Conservation (phyloP, 2,329 filamentous ascomycete genomes). For the Fragosphaeria purpurea region DNA sequence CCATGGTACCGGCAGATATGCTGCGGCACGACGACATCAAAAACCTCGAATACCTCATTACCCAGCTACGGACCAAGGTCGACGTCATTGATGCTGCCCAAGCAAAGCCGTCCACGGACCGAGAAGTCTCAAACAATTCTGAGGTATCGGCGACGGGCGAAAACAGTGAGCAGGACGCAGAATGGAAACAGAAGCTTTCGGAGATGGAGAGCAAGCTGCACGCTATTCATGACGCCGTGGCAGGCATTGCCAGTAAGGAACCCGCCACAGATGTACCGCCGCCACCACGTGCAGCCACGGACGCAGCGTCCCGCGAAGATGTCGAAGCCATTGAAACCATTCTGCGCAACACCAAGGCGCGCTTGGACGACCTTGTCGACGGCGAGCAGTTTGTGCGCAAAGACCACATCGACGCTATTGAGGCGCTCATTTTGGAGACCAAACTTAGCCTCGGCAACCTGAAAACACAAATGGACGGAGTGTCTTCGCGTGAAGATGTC, state of each 20-base stretch:
- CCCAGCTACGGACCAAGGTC: constrained; percentile 73
- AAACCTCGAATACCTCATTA: constrained; percentile 73
- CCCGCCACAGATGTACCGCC: constrained; percentile 16
- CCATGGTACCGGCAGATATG: constrained; percentile 39
- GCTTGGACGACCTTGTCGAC: constrained; percentile 70
- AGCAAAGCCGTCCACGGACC: background rate
- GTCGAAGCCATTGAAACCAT: constrained; percentile 86
- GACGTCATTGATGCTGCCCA: constrained; percentile 53
- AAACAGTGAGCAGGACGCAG: constrained; percentile 3
- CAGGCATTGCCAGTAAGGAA: constrained; percentile 20
- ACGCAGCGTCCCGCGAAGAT: constrained; percentile 65
- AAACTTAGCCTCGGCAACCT: constrained; percentile 55
- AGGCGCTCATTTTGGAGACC: constrained; percentile 58
- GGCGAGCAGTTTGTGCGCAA: constrained; percentile 60
- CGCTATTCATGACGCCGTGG: constrained; percentile 30
- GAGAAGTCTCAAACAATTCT: background rate
- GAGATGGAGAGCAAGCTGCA: constrained; percentile 42
- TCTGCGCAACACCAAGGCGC: constrained; percentile 78
- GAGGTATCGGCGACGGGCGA: background rate
- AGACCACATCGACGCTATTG: constrained; percentile 56
- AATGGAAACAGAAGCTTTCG: constrained; percentile 21
- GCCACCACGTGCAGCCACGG: constrained; percentile 18
- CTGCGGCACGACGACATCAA: constrained; percentile 67
- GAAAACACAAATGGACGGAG: constrained; percentile 20
- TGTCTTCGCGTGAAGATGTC: constrained; percentile 65